Conservation (phyloP, 176 grass and related monocot species). For the Carex kokanica region DNA sequence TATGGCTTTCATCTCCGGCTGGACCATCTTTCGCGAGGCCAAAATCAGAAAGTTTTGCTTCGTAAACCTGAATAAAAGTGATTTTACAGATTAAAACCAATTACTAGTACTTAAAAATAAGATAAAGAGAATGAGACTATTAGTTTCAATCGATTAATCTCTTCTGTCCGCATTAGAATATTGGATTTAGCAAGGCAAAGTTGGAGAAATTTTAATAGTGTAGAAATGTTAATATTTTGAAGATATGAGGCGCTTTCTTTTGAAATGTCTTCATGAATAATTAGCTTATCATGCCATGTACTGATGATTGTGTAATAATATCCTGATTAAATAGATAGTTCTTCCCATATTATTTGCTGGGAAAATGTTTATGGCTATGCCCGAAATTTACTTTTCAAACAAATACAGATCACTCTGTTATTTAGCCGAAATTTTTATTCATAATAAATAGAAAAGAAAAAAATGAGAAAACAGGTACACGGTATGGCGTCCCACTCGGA, state of each 20-base stretch:
- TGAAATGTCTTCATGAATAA: not conserved
- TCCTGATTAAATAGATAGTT: no score
- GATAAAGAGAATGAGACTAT: not conserved
- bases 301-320: not conserved
- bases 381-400: no score
- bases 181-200: not conserved
- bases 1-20: conserved; percentile 66
- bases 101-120: not conserved
- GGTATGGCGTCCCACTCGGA: no score
- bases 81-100: not conserved
- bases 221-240: not conserved
- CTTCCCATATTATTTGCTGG: no score
- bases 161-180: not conserved
- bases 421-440: no score
- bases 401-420: no score
- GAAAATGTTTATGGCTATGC: no score
- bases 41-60: conserved; percentile 86
- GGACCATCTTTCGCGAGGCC: conserved; percentile 91
- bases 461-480: no score
- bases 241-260: not conserved
- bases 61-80: conserved; percentile 45
- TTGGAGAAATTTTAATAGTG: not conserved
- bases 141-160: not conserved
- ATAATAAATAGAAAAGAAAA: no score
- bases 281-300: not conserved